Evolutionary conservation across 108 stramenopile species (phyloP), one percentile per base, ranked within the genome.

Genomic region (Licmophora abbreviata): DNA sequence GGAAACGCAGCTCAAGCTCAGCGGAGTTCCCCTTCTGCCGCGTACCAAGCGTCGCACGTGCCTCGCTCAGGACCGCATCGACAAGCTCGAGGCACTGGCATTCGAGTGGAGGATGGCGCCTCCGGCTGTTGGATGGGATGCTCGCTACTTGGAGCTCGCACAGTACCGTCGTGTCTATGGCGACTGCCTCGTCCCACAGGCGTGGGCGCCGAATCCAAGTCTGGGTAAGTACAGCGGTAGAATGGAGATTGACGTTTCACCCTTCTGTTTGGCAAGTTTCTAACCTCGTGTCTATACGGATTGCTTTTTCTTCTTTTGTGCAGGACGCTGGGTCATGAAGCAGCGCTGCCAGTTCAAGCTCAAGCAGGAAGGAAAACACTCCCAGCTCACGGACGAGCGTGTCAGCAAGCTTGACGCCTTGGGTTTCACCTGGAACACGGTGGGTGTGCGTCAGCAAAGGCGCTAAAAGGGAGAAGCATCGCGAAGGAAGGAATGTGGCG

Each of bases 291-390:
- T n/a, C n/a, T n/a, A n/a, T n/a, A n/a, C n/a, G n/a, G n/a, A n/a
- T n/a, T n/a, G n/a, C n/a, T n/a, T n/a, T n/a, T n/a, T n/a, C n/a
- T n/a, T n/a, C n/a, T n/a, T n/a, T n/a, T n/a, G n/a, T n/a, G n/a
- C n/a, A n/a, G 59, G 48, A 24, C 44, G 55, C 14, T 68, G 66
- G 66, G 60, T 68, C 23, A 44, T 56, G 27, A 33, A 35, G 9
- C 63, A 64, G 25, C 29, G 63, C 0, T 28, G 55, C 21, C 55
- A 47, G 28, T 40, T 56, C 36, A 64, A 54, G 18, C 47, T 64
- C 4, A 48, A 38, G 38, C 40, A 49, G 17, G 53, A 54, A 18
- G 68, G 72, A 32, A 70, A 62, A 32, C 32, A 44, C 4, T 54
- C 53, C 12, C 12, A 9, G 34, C 9, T 35, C 12, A 35, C 34